Base-by-base conservation (phyloP, 441 rosid genomes). In the Gossypium davidsonii region DNA sequence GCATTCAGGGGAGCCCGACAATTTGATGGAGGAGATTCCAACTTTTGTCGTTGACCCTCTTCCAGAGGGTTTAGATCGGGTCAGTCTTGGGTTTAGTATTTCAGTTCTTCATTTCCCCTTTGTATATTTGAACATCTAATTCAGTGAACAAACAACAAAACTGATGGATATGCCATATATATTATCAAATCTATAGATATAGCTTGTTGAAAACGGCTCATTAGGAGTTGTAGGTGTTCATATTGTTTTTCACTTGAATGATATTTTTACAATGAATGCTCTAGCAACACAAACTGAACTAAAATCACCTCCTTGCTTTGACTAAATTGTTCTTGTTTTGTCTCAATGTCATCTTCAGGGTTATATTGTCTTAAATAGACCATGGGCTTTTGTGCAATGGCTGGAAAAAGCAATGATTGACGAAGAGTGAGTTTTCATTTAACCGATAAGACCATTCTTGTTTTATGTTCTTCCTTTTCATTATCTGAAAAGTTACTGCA, bases 331-430 rank as follows among this genome's bases (percentile, higher is more conserved):
- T 67, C 46, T 52, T 15, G 4, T 46, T 28, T 31, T 68, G 12
- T 46, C 42, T 72, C 66, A 5, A 25, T 75, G 26, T 53, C 60
- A 39, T 62, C 7, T 84, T 37, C 84, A 91, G 96, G 94, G 94
- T 26, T 89, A 91, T 78, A 76, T 91, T 67, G 97, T 91, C 72
- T 78, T 89, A 70, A 84, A 91, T 61, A 84, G 97, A 74, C 97
- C 94, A 0, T 91, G 94, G 97, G 97, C 94, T 68, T 91, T 91
- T 74, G 90, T 88, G 72, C 97, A 91, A 76, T 91, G 97, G 97
- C 82, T 91, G 76, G 93, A 89, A 64, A 89, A 79, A 31, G 89
- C 90, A 65, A 80, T 83, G 52, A 91, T 91, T 48, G 90, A 59
- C 2, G 76, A 77, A 72, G 76, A 72, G 62, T 75, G 73, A 79